These are phyloP conservation scores for Phlegmacium glaucopus DNA, from an alignment of 768 basidiomycete genomes.

Conservation along the genomic window DNA sequence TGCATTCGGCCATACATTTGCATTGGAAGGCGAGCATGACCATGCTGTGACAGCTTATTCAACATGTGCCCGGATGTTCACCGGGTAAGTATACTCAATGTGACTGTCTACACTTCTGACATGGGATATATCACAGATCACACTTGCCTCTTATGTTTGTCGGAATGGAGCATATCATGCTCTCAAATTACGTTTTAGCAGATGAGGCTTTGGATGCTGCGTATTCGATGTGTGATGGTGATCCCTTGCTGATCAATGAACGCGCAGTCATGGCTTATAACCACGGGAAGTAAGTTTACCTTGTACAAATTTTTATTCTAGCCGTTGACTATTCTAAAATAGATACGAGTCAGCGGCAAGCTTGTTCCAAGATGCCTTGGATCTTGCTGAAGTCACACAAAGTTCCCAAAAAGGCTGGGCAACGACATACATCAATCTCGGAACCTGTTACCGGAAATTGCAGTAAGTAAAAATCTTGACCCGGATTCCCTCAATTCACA, in stretches of 20 bases:
- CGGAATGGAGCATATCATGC: constrained; percentile 95
- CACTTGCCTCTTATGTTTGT: constrained; percentile 94
- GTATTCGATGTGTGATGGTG: constrained; percentile 74
- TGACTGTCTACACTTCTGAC: neutral
- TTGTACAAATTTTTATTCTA: neutral
- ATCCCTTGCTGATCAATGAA: constrained; percentile 91
- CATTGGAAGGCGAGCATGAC: constrained; percentile 96
- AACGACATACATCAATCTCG: constrained; percentile 89
- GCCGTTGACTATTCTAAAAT: constrained; percentile 4
- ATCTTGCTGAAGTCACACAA: constrained; percentile 82
- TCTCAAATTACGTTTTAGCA: constrained; percentile 78
- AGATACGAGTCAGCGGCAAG: constrained; percentile 73
- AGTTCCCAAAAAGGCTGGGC: constrained; percentile 84
- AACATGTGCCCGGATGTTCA: constrained; percentile 92
- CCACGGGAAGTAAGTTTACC: constrained; percentile 63
- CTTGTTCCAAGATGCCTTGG: constrained; percentile 72
- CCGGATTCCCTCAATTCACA: neutral
- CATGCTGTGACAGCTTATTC: constrained; percentile 98
- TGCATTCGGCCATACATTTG: constrained; percentile 96
- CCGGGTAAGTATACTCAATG: constrained; percentile 55
- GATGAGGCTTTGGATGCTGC: constrained; percentile 88
- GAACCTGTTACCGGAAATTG: constrained; percentile 81
- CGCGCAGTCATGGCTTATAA: constrained; percentile 91
- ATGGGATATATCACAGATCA: constrained; percentile 53
- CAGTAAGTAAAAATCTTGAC: constrained; percentile 43